Evolutionary conservation across 2,329 filamentous ascomycete genomes (phyloP).

Genomic region (Aureobasidium uvarum): DNA sequence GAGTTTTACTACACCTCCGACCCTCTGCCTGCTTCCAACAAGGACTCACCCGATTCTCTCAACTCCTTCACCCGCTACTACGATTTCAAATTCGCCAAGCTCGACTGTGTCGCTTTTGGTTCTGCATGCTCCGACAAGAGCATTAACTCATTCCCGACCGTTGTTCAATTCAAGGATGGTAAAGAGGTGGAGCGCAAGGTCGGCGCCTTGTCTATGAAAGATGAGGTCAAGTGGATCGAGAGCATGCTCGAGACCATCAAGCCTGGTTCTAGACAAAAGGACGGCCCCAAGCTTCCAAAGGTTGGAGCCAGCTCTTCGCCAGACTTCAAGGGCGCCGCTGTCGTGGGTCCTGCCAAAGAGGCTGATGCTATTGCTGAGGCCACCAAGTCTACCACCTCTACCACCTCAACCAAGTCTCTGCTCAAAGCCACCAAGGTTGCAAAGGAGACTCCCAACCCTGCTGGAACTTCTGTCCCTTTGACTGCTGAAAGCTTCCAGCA

Average conservation of each 20-base stretch:
- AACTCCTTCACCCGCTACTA: slow-evolving; percentile 79
- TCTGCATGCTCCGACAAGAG: slow-evolving; percentile 71
- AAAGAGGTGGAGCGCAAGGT: slow-evolving; percentile 61
- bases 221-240: slow-evolving; percentile 71
- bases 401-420: slow-evolving; percentile 44
- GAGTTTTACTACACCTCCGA: slow-evolving; percentile 94
- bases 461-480: slow-evolving; percentile 71
- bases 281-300: slow-evolving; percentile 66
- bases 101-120: slow-evolving; percentile 82
- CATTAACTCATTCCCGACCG: slow-evolving; percentile 70
- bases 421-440: slow-evolving; percentile 50
- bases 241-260: slow-evolving; percentile 70
- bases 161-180: slow-evolving; percentile 78
- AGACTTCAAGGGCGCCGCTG: slow-evolving; percentile 39
- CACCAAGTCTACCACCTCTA: slow-evolving; percentile 32
- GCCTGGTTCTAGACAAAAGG: slow-evolving; percentile 73
- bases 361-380: slow-evolving; percentile 33
- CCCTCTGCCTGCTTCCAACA: slow-evolving; percentile 55
- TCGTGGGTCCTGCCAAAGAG: slow-evolving; percentile 34
- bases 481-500: slow-evolving; percentile 83
- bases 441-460: slow-evolving; percentile 64
- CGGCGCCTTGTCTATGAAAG: slow-evolving; percentile 66
- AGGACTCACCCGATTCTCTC: slow-evolving; percentile 50
- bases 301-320: slow-evolving; percentile 57
- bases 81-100: slow-evolving; percentile 78